Base-by-base conservation (phyloP, 2,329 filamentous ascomycete genomes). In the Penicillium sp. region DNA sequence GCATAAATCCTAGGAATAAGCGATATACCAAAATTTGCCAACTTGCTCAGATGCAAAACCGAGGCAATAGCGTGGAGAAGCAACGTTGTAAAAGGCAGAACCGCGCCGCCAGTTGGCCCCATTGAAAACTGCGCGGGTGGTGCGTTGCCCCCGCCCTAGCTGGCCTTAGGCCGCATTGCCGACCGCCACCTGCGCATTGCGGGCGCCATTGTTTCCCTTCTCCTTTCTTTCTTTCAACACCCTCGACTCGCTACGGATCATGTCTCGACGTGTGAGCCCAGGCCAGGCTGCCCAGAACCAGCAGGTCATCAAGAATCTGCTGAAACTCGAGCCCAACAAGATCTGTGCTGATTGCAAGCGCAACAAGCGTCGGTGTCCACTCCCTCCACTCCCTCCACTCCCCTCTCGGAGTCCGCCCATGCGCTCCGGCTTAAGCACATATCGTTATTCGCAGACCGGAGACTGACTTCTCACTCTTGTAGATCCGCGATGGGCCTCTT, bases 401-500 rank as follows among this genome's bases (percentile, higher is more conserved):
- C 25, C 11, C 40, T 49, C 18, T 30, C 13, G 41, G 18, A 38
- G 19, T 23, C 36, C 40, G 38, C 33, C 36, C 39, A 45, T 30
- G 34, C 47, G 43, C 44, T 32, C 31, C 27, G 40, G 33, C 41
- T 28, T 33, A 6, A 19, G 18, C n/a, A 10, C 29, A 18, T 18
- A 13, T 25, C 15, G 11, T 7, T 14, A 30, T 39, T 31, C 21
- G 15, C 33, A 23, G 33, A 27, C 9, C 26, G 13, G 35, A 14
- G 36, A 25, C 41, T 54, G 30, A 67, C 54, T 33, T 25, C 35
- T 13, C 1, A 15, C 20, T 27, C 35, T 18, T 27, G 34, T 63
- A 94, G 88, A 96, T 73, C 93, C 93, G 46, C 81, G 93, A 85
- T 98, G 93, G 93, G 93, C 93, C 20, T 96, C 89, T 63, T 98